Percentiles rank a stretch among this genome's conserved stretches.
Conservation (phyloP, 1,139 yeast genomes). For the Blastobotrys ciferrii region DNA sequence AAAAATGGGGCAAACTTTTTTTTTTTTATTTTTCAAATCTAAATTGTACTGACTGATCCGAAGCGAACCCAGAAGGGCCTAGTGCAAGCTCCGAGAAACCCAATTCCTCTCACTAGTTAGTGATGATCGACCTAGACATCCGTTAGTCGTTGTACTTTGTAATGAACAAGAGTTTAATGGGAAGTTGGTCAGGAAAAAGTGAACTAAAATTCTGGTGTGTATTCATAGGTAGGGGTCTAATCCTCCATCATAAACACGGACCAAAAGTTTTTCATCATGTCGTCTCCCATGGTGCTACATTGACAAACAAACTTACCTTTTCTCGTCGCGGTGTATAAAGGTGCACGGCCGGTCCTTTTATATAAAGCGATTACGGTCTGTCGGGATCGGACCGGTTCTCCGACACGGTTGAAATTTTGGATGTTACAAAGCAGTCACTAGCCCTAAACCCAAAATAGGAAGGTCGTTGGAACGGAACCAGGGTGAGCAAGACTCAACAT, state of each 20-base stretch:
- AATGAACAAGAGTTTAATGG: neutral
- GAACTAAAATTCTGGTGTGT: constrained; percentile 32
- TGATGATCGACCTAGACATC: too few species aligned
- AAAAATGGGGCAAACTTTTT: too few species aligned
- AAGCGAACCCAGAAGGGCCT: too few species aligned
- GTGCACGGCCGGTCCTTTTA: neutral
- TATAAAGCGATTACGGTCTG: neutral
- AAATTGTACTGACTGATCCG: too few species aligned
- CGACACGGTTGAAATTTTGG: neutral
- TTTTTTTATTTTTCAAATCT: too few species aligned
- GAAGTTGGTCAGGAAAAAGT: constrained; percentile 16
- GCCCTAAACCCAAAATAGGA: constrained; percentile 7
- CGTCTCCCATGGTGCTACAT: neutral
- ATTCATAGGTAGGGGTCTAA: constrained; percentile 41
- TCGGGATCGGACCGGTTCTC: neutral
- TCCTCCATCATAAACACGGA: constrained; percentile 44
- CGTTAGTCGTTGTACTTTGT: neutral
- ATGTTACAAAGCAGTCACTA: neutral
- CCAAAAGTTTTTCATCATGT: constrained; percentile 39
- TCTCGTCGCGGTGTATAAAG: too few species aligned
- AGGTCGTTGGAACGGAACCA: neutral
- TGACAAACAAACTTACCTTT: neutral
- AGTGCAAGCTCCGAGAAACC: too few species aligned
- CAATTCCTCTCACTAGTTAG: too few species aligned
- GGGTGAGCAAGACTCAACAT: too few species aligned